phyloP scores from a whole-genome alignment of 805 yeast genomes.

The Kodamaea leandrae region DNA sequence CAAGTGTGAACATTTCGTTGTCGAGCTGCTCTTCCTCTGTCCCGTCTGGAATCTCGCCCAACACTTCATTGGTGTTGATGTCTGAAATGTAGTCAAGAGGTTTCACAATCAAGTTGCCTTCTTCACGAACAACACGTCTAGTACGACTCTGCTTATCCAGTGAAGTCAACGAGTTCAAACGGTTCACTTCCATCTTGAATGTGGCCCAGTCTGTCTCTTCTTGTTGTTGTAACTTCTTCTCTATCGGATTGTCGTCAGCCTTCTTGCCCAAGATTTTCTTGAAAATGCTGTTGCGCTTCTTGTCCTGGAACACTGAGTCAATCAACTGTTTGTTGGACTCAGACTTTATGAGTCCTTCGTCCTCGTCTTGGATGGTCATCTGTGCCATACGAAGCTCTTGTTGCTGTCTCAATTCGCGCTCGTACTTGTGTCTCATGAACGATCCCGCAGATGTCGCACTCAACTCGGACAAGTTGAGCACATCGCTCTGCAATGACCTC shows the following conservation, averaged over 20 bases:
- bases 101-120: conserved; percentile 37
- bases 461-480: conserved; percentile 57
- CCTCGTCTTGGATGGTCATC: conserved; percentile 22
- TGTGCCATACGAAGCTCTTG: conserved; percentile 21
- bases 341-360: conserved; percentile 6
- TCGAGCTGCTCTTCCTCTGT: conserved; percentile 3
- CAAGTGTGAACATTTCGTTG: conserved; percentile 11
- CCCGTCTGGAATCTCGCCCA: conserved; percentile 17
- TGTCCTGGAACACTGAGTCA: conserved; percentile 43
- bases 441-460: conserved; percentile 92
- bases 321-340: conserved; percentile 26
- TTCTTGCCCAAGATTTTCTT: conserved; percentile 40
- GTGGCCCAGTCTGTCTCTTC: conserved; percentile 39
- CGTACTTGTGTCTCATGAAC: conserved; percentile 67
- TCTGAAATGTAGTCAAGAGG: conserved; percentile 43
- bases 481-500: conserved; percentile 46
- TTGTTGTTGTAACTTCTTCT: conserved; percentile 29
- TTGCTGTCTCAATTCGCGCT: conserved; percentile 28
- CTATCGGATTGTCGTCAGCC: conserved; percentile 26
- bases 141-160: conserved; percentile 70
- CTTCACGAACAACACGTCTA: conserved; percentile 47
- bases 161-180: conserved; percentile 21
- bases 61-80: conserved; percentile 40
- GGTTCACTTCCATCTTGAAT: conserved; percentile 44
- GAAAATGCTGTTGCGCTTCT: conserved; percentile 44